Conservation (phyloP, 495 filamentous ascomycete genomes). For the Neurospora sp. region DNA sequence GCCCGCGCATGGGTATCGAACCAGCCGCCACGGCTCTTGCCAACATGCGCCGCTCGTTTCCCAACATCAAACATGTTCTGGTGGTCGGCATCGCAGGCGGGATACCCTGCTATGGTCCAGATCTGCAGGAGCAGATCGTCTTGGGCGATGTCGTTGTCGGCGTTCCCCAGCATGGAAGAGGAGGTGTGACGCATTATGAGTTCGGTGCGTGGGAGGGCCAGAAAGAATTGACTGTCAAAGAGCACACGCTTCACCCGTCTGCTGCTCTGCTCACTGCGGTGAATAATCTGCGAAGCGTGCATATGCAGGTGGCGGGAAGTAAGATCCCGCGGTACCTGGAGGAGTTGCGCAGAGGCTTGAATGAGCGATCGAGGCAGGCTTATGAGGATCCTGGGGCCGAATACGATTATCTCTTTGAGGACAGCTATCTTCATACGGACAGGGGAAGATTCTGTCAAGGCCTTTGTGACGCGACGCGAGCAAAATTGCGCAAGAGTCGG, state of each 20-base stretch:
- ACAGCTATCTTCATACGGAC: no score
- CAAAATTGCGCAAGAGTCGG: no score
- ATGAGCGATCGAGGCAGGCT: background rate
- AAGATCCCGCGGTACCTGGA: conserved; percentile 13
- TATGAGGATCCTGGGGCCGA: background rate
- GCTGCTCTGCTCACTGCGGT: conserved; percentile 12
- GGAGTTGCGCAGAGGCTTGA: background rate
- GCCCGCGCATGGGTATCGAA: no score
- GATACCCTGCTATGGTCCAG: conserved; percentile 10
- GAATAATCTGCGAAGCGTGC: conserved; percentile 2
- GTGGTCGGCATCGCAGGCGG: conserved; percentile 42
- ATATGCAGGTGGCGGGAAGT: conserved; percentile 7
- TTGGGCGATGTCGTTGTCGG: conserved; percentile 19
- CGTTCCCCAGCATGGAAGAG: conserved; percentile 1
- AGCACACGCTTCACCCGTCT: conserved; percentile 18
- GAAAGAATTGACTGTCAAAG: background rate
- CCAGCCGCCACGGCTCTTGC: background rate
- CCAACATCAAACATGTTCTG: conserved; percentile 28
- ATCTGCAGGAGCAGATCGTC: conserved; percentile 20
- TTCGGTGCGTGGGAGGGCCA: conserved; percentile 2
- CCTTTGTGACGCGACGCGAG: no score
- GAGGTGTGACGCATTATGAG: conserved; percentile 22
- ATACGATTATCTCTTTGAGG: background rate
- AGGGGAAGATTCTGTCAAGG: no score
- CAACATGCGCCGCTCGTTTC: conserved; percentile 31